phyloP scores from a whole-genome alignment of 371 early-diverging fungal genomes.

The Mucor lusitanicus region DNA sequence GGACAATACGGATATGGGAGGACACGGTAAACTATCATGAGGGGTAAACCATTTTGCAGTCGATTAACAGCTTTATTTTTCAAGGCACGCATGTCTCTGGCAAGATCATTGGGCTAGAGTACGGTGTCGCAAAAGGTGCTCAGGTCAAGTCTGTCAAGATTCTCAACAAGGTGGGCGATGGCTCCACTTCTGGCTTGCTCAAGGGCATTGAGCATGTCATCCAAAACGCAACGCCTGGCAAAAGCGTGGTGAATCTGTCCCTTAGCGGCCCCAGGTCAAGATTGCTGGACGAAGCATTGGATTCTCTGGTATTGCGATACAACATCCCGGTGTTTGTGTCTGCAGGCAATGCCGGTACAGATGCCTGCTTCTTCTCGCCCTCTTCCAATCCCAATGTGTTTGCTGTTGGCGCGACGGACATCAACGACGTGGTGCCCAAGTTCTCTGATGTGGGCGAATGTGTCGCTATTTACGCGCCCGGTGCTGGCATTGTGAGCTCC shows the following conservation, averaged over 20 bases:
- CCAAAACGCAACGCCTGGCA: conserved; percentile 28
- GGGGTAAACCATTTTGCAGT: neutral
- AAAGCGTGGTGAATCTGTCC: conserved; percentile 57
- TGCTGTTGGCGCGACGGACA: conserved; percentile 65
- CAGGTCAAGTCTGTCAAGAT: conserved; percentile 74
- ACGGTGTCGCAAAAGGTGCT: conserved; percentile 79
- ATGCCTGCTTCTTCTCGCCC: conserved; percentile 75
- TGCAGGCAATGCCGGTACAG: conserved; percentile 70
- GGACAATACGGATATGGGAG: conserved; percentile 65
- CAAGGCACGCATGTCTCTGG: conserved; percentile 80
- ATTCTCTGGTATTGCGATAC: conserved; percentile 45
- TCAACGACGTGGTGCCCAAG: conserved; percentile 43
- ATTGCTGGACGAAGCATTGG: conserved; percentile 36
- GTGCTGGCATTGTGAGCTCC: conserved; percentile 46
- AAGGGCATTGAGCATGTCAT: conserved; percentile 56
- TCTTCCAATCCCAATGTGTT: conserved; percentile 63
- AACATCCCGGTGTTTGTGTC: conserved; percentile 58
- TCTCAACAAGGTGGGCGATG: conserved; percentile 53
- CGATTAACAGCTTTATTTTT: conserved; percentile 20
- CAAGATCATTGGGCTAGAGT: conserved; percentile 65
- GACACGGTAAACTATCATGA: conserved; percentile 68
- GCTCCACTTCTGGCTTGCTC: conserved; percentile 63
- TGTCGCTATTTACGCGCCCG: conserved; percentile 59
- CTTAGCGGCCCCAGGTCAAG: conserved; percentile 53
- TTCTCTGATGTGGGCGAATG: conserved; percentile 61